phyloP scores from a whole-genome alignment of 73 alveolate species.

The Symbiodinium natans region DNA sequence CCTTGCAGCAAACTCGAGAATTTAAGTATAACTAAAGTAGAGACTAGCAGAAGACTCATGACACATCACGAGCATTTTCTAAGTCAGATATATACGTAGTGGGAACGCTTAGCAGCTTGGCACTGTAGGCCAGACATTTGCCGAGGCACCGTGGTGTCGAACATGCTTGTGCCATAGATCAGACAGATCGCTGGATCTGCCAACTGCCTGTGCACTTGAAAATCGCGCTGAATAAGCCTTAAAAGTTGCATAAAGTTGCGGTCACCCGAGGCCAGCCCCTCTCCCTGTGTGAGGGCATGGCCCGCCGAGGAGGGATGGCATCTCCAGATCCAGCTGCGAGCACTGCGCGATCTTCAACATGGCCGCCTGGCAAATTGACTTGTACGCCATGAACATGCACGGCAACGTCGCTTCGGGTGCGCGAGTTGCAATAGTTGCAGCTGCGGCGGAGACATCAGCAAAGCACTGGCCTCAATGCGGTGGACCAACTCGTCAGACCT shows the following conservation, averaged over 20 bases:
- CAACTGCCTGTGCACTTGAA: constrained; percentile 12
- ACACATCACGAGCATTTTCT: too few relatives aligned
- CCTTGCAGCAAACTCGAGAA: neutral
- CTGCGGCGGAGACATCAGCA: too few relatives aligned
- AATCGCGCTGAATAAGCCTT: too few relatives aligned
- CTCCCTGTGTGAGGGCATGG: constrained; percentile 8
- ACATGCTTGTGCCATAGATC: constrained; percentile 81
- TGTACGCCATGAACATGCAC: neutral
- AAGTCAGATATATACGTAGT: too few relatives aligned
- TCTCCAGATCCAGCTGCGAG: constrained; percentile 47
- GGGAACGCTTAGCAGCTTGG: too few relatives aligned
- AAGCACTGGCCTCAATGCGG: constrained; percentile 46
- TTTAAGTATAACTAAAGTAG: too few relatives aligned
- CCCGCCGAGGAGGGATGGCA: constrained; percentile 85
- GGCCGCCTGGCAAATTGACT: constrained; percentile 14
- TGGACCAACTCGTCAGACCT: constrained; percentile 70
- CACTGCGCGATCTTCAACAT: constrained; percentile 89
- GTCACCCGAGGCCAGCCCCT: too few relatives aligned
- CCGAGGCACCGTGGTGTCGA: constrained; percentile 39
- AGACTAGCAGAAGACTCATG: too few relatives aligned
- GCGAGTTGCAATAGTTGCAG: too few relatives aligned
- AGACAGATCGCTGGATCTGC: constrained; percentile 79
- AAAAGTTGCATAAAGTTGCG: too few relatives aligned
- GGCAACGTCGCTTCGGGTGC: too few relatives aligned
- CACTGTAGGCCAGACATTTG: too few relatives aligned